Evolutionary conservation across 768 basidiomycete species (phyloP), one percentile per base, ranked within the genome.

Genomic region (Phaeotremella skinneri): DNA sequence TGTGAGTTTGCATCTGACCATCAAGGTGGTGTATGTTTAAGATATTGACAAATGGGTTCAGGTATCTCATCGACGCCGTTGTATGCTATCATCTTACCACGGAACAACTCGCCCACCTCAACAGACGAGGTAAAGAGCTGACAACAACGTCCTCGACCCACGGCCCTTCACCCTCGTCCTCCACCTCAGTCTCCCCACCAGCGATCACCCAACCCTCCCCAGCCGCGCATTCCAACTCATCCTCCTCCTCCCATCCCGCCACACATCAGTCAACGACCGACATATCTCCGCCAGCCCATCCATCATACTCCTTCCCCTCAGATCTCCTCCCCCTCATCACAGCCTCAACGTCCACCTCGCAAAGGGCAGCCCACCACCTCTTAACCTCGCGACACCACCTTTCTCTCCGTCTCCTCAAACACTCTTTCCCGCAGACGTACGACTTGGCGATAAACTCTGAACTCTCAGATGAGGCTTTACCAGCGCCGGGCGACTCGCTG

Each of bases 11-110:
- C n/a, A 16, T 32, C 21, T 31, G 29, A 9, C 16, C n/a, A n/a
- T n/a, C n/a, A n/a, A n/a, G n/a, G n/a, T n/a, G n/a, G n/a, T n/a
- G n/a, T n/a, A n/a, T n/a, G n/a, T n/a, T n/a, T n/a, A n/a, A n/a
- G n/a, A n/a, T n/a, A n/a, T n/a, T n/a, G n/a, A n/a, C n/a, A n/a
- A n/a, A 55, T 55, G 5, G 13, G 23, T 3, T n/a, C 9, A 72
- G 70, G 66, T 56, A 72, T 43, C 50, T 72, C 32, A 62, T 72
- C 52, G 70, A 72, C 55, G 70, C 68, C 37, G 66, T 72, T 4
- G 56, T 72, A 9, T 54, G 53, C 27, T 68, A 69, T 31, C 68
- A 67, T 52, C 21, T 66, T 7, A 55, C 66, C 2, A 29, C 66
- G 0, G 63, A 67, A 49, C 61, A 69, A 29, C 57, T 72, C 16